Percentiles rank a stretch among this genome's conserved stretches.
These are phyloP conservation scores for Chalciporus pseudorubinellus DNA, from an alignment of 768 basidiomycete species.

Conservation along the genomic window DNA sequence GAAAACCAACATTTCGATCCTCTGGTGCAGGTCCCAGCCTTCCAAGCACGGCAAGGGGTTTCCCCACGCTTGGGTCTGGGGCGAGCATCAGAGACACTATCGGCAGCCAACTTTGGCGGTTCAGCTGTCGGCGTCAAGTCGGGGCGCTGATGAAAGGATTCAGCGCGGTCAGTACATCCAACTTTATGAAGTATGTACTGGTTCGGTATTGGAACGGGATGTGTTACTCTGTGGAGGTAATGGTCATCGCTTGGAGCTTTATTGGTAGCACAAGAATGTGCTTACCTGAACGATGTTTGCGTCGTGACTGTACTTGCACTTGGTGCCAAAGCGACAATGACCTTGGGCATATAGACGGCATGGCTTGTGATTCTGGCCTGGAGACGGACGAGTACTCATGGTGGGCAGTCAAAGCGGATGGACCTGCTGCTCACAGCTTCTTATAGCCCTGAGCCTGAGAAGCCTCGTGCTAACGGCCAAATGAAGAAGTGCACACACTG, in stretches of 20 bases:
- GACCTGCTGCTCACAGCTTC: background rate
- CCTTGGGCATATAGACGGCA: constrained; percentile 27
- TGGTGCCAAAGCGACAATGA: constrained; percentile 25
- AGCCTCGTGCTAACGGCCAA: background rate
- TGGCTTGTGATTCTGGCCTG: constrained; percentile 5
- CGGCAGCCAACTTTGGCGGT: background rate
- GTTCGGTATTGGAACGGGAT: background rate
- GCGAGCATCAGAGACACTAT: constrained; percentile 12
- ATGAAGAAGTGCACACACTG: no score
- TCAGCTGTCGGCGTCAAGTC: background rate
- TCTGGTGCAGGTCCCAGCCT: constrained; percentile 36
- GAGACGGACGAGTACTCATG: constrained; percentile 6
- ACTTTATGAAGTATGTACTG: background rate
- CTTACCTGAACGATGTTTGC: constrained; percentile 7
- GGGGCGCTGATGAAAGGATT: background rate
- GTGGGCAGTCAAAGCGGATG: background rate
- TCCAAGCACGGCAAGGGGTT: constrained; percentile 33
- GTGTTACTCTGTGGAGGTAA: background rate
- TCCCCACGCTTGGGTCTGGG: constrained; percentile 23
- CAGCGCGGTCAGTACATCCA: background rate
- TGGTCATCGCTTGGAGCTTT: background rate
- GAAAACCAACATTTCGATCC: constrained; percentile 36
- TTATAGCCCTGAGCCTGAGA: no score
- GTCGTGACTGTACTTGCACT: constrained; percentile 26
- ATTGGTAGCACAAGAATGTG: background rate